Evolutionary conservation across 164 flowering plant species (phyloP), one percentile per base, ranked within the genome.

Genomic region (Nymphaea thermarum): DNA sequence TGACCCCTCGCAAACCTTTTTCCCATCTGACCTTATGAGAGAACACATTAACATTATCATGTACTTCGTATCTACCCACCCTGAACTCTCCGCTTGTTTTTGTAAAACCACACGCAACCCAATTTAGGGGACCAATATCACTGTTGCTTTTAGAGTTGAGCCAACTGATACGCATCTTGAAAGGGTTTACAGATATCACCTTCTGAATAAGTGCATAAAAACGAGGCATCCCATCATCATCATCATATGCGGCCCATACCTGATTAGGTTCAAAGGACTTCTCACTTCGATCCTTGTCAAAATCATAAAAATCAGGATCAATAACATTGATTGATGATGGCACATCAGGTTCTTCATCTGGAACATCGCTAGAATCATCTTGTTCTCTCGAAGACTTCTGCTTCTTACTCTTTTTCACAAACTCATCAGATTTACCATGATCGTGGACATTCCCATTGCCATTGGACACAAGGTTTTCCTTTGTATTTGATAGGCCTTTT

Each of bases 221-320:
- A 14, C 95, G 82, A 71, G 95, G 95, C 95, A 89, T 89, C 68
- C 90, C 91, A 72, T 89, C 90, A 68, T 84, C 85, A 65, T 72
- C 80, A 71, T 89, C 95, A 72, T 89, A 89, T 5, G 86, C 89
- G 71, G 91, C 86, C 95, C 95, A 88, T 10, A 88, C 87, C 72
- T 88, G 89, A 75, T 78, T 82, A 6, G 75, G 83, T 43, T 74
- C 88, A 74, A 88, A 86, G 44, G 82, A 78, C n/a, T 57, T 80
- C 74, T 82, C 90, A 5, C 82, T 76, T 59, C 91, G 76, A 73
- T 84, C 89, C 76, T 77, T 76, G 76, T 86, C 87, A 77, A 86
- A 86, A 75, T 83, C 82, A 74, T 86, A 84, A 77, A 86, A 86
- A 75, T 86, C 86, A 11, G 91, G 81, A 76, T 86, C 89, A 14